Evolutionary conservation across 164 flowering plant genomes (phyloP).

Genomic region (Vitis vinifera): ASM3070453v1 NC_081818.1:26198501-26199000

Average conservation of each 20-base stretch:
- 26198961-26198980: constrained; percentile 82
- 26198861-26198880: constrained; percentile 55
- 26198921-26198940: constrained; percentile 74
- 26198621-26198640: background rate
- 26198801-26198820: background rate
- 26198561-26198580: constrained; percentile 49
- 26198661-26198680: no score
- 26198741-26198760: constrained; percentile 41
- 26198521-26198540: constrained; percentile 43
- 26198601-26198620: background rate
- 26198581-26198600: constrained; percentile 34
- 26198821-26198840: background rate
- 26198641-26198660: background rate
- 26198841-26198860: constrained; percentile 66
- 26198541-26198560: constrained; percentile 55
- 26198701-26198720: constrained; percentile 29
- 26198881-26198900: constrained; percentile 77
- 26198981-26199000: constrained; percentile 73
- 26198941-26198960: constrained; percentile 50
- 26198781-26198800: background rate
- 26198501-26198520: constrained; percentile 31
- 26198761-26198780: constrained; percentile 25
- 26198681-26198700: no score
- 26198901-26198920: constrained; percentile 86
- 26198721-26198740: constrained; percentile 80